phyloP scores from a whole-genome alignment of 768 basidiomycete genomes.

The Leccinellum luteum region DNA sequence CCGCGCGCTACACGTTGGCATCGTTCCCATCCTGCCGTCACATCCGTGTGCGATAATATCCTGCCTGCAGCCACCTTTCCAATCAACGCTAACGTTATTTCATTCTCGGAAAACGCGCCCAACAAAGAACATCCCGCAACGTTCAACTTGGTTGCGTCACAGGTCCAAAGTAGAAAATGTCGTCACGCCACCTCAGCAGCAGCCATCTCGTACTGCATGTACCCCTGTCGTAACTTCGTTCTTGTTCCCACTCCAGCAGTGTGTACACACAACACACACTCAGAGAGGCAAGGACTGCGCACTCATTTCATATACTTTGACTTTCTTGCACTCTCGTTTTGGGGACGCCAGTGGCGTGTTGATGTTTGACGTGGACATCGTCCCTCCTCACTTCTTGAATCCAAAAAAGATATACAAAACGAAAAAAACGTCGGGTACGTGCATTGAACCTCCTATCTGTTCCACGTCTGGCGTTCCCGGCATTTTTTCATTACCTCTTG shows the following conservation, averaged over 20 bases:
- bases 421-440: background rate
- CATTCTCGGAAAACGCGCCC: slow-evolving; percentile 3
- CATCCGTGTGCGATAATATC: background rate
- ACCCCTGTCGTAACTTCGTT: slow-evolving; percentile 8
- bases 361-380: background rate
- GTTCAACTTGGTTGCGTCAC: background rate
- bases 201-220: slow-evolving; percentile 5
- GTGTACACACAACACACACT: background rate
- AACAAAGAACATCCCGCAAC: too few relatives aligned
- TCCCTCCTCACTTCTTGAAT: background rate
- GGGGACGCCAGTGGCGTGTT: background rate
- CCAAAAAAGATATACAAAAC: slow-evolving; percentile 5
- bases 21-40: background rate
- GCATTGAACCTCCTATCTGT: slow-evolving; percentile 9
- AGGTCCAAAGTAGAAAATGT: background rate
- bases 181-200: too few relatives aligned
- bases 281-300: slow-evolving; percentile 6
- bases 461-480: slow-evolving; percentile 3
- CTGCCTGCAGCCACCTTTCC: background rate
- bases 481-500: slow-evolving; percentile 10
- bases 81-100: slow-evolving; percentile 10
- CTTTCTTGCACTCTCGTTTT: background rate
- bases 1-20: background rate
- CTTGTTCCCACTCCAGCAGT: slow-evolving; percentile 15
- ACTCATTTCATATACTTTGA: slow-evolving; percentile 14